These are phyloP conservation scores for Alternaria conjuncta DNA, from an alignment of 2,329 filamentous ascomycete genomes.

Conservation along the genomic window DNA sequence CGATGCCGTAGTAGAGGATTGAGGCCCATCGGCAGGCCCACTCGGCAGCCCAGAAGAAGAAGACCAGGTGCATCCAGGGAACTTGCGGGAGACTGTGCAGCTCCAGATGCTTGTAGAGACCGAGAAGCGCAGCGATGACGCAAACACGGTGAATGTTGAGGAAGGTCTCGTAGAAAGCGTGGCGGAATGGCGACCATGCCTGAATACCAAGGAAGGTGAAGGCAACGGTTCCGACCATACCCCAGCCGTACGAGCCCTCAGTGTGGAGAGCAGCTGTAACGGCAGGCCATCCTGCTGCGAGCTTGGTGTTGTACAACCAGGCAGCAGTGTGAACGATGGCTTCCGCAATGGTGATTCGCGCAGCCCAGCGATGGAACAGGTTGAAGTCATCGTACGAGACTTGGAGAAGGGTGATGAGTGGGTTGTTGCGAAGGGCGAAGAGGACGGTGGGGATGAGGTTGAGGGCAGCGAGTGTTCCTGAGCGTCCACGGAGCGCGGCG, in stretches of 20 bases:
- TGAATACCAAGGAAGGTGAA: constrained; percentile 72
- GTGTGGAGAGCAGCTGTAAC: constrained; percentile 61
- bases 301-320: constrained; percentile 71
- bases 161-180: constrained; percentile 98
- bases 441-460: constrained; percentile 94
- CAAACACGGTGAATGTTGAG: constrained; percentile 83
- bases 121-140: constrained; percentile 70
- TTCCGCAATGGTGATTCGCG: constrained; percentile 74
- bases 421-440: constrained; percentile 91
- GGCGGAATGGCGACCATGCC: constrained; percentile 79
- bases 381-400: constrained; percentile 98
- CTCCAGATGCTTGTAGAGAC: constrained; percentile 79
- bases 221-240: constrained; percentile 64
- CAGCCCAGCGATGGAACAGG: constrained; percentile 83
- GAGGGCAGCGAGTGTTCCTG: constrained; percentile 80
- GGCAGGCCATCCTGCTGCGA: constrained; percentile 67
- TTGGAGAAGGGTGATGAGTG: constrained; percentile 78
- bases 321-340: constrained; percentile 72
- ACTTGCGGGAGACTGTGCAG: constrained; percentile 71
- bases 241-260: constrained; percentile 70
- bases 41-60: constrained; percentile 80
- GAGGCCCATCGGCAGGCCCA: constrained; percentile 56
- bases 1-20: constrained; percentile 62
- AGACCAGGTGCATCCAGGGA: constrained; percentile 74
- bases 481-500: constrained; percentile 84